Base-by-base conservation (phyloP, 345 rosid species). In the Combretum micranthum region DNA sequence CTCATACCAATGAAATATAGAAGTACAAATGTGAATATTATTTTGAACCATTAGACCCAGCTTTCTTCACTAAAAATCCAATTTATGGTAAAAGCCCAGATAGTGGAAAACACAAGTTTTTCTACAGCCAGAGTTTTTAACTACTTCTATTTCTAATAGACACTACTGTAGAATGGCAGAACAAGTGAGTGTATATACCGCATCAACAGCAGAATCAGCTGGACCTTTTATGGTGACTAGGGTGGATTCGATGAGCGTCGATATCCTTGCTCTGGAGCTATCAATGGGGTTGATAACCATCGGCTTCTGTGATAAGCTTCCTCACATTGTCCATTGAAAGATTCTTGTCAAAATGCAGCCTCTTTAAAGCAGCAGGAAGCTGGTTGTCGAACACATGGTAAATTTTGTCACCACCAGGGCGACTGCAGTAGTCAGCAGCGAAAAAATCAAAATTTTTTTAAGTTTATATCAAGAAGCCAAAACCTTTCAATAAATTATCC, bases 261-360 rank as follows among this genome's bases (percentile, higher is more conserved):
- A 64, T 92, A 92, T 64, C 96, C 97, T 80, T 88, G 93, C 54
- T 92, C 98, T 19, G 97, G 98, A 71, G 98, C 98, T 61, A 92
- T 86, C 25, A 92, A 88, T 92, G 97, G 1, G 97, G 98, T 70
- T 86, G 96, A 69, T 92, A 92, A 57, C 98, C 98, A 79, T 92
- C 97, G 51, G 98, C 98, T 84, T 92, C 97, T 5, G 96, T 84
- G 42, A 92, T 83, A 55, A 92, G 75, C 73, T 92, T 92, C 15
- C 89, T 59, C 25, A 92, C 85, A 69, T 86, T 89, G 23, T 92
- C 97, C 85, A 83, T 70, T 15, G 98, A 79, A 57, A 92, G 95
- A 55, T 88, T 85, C 63, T 83, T 88, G 72, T 93, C 99, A 54
- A 88, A 89, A 44, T 93, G 97, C 70, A 93, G 74, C 64, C 99